phyloP scores from a whole-genome alignment of 129 eudicot species.

The Pseudognaphalium luteoalbum region DNA sequence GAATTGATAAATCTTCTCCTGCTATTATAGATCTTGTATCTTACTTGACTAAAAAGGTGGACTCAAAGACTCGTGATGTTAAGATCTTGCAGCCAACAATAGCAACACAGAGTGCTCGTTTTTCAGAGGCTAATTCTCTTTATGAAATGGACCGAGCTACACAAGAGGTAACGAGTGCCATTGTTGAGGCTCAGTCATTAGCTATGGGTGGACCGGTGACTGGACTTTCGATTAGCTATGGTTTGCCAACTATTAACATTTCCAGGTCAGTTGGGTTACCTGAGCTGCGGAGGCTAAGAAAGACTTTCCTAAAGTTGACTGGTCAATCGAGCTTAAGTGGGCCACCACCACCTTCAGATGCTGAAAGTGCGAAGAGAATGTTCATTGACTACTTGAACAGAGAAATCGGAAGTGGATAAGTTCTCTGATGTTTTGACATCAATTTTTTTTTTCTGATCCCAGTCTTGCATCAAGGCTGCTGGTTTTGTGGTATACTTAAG shows the following conservation, averaged over 20 bases:
- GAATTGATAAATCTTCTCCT: slow-evolving; percentile 56
- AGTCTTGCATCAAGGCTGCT: background rate
- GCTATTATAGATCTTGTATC: slow-evolving; percentile 65
- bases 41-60: slow-evolving; percentile 76
- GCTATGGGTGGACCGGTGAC: slow-evolving; percentile 79
- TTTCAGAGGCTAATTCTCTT: slow-evolving; percentile 81
- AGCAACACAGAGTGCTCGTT: slow-evolving; percentile 73
- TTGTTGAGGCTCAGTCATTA: slow-evolving; percentile 78
- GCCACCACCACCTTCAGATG: slow-evolving; percentile 90
- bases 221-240: slow-evolving; percentile 63
- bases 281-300: slow-evolving; percentile 79
- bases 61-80: slow-evolving; percentile 75
- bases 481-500: slow-evolving; percentile 9
- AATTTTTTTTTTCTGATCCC: background rate
- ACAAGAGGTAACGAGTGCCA: slow-evolving; percentile 68
- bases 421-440: background rate
- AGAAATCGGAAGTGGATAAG: slow-evolving; percentile 67
- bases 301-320: slow-evolving; percentile 84
- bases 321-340: slow-evolving; percentile 96
- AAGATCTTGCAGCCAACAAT: slow-evolving; percentile 91
- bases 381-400: slow-evolving; percentile 91
- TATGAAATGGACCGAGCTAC: slow-evolving; percentile 96
- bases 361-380: slow-evolving; percentile 94
- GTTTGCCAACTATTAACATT: slow-evolving; percentile 55
- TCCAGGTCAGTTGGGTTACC: slow-evolving; percentile 77